Percentiles rank a stretch among this genome's conserved stretches.
phyloP scores from a whole-genome alignment of 1,139 yeast species.

The Suhomyces yuchorum region DNA sequence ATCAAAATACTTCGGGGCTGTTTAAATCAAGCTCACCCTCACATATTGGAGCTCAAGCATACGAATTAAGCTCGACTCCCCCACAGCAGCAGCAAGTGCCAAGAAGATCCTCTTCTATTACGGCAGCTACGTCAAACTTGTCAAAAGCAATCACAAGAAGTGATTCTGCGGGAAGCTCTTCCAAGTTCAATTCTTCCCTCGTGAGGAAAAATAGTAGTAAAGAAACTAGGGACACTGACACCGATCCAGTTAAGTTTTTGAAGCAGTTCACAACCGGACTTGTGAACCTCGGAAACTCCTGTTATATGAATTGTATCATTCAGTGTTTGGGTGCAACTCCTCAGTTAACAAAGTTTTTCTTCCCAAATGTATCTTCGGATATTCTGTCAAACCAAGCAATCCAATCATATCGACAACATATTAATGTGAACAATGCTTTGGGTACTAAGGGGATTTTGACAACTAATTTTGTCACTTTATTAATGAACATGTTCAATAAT shows the following conservation, averaged over 20 bases:
- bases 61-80: conserved; percentile 2
- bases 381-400: conserved; percentile 19
- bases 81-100: conserved; percentile 20
- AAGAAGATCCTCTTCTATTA: conserved; percentile 7
- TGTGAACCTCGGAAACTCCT: conserved; percentile 83
- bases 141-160: conserved; percentile 3
- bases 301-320: conserved; percentile 89
- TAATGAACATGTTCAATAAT: conserved; percentile 59
- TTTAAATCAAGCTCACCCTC: neutral
- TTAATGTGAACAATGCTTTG: conserved; percentile 71
- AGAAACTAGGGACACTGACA: neutral
- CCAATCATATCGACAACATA: conserved; percentile 63
- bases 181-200: neutral
- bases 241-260: conserved; percentile 26
- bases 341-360: conserved; percentile 45
- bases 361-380: conserved; percentile 26
- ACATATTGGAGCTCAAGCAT: conserved; percentile 5
- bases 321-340: conserved; percentile 70
- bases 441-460: conserved; percentile 88
- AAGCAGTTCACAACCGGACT: conserved; percentile 58
- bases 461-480: conserved; percentile 65
- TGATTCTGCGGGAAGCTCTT: neutral
- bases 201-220: neutral
- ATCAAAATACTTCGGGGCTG: conserved; percentile 17
- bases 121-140: conserved; percentile 1